phyloP scores from a whole-genome alignment of 2,329 filamentous ascomycete genomes.

The Colletotrichum sublineola region DNA sequence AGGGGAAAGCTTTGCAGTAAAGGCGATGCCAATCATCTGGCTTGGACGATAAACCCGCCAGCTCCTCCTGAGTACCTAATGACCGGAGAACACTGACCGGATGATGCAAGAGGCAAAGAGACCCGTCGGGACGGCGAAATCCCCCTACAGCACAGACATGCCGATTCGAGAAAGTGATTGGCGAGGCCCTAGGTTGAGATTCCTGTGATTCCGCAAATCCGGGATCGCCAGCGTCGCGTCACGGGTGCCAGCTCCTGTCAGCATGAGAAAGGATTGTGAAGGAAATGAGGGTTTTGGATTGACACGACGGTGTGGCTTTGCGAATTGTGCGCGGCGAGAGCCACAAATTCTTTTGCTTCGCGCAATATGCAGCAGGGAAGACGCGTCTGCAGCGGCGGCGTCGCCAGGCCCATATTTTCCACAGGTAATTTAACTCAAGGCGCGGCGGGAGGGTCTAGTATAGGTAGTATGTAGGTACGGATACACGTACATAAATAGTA shows the following conservation, averaged over 20 bases:
- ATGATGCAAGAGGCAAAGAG: slow-evolving; percentile 7
- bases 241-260: slow-evolving; percentile 18
- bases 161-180: not conserved
- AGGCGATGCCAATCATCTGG: slow-evolving; percentile 10
- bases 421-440: slow-evolving; percentile 31
- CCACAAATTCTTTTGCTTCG: slow-evolving; percentile 36
- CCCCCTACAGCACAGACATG: not conserved
- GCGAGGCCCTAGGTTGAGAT: not conserved
- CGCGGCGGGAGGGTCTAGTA: slow-evolving; percentile 30
- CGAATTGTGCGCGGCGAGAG: slow-evolving; percentile 36
- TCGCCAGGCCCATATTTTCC: slow-evolving; percentile 29
- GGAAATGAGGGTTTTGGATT: slow-evolving; percentile 41
- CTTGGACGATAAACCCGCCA: not conserved
- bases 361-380: slow-evolving; percentile 25
- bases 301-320: slow-evolving; percentile 35
- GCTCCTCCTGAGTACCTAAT: not conserved
- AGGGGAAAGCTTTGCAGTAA: slow-evolving; percentile 9
- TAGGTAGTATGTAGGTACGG: too few relatives aligned
- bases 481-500: not conserved
- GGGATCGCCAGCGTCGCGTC: slow-evolving; percentile 26
- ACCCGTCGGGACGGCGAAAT: not conserved
- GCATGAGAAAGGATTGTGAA: slow-evolving; percentile 31
- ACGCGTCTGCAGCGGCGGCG: slow-evolving; percentile 34
- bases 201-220: slow-evolving; percentile 16
- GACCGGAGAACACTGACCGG: not conserved